Evolutionary conservation across 805 yeast genomes (phyloP), one percentile per base, ranked within the genome.

Genomic region (Candida mattraensis): DNA sequence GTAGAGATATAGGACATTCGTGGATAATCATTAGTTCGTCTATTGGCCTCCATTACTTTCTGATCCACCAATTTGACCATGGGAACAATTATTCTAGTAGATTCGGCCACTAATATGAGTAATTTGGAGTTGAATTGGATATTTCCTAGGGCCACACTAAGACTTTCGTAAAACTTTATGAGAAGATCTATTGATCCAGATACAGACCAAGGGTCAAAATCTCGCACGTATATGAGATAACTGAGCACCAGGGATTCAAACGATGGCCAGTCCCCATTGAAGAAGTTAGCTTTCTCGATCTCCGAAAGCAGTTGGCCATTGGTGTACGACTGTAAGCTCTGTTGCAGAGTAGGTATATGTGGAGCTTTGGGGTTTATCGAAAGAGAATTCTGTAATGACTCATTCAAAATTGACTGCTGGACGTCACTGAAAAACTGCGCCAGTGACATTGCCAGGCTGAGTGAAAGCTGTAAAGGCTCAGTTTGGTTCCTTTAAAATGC

Each of bases 131-230:
- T 64, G 41, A 43, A 52, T 8, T 44, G 54, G 33, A 60, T 63
- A 42, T 76, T 75, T 49, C 63, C 67, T 48, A 77, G 66, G 4
- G 80, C 74, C 7, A 69, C 54, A 2, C 79, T 61, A 20, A 76
- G 47, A 40, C 70, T 70, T 35, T 70, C 73, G 30, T 71, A 56
- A 41, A 62, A 76, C 11, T 56, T 53, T 6, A 77, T 64, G 42
- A 74, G 64, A 28, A 77, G 56, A 52, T 79, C 85, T 42, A 76
- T 76, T 1, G 81, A 74, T 23, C 68, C 69, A 4, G 76, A 49
- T 1, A 65, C 38, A 0, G 83, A 77, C 74, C 75, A 67, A 0
- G 84, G 80, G 45, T 78, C 71, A 30, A 79, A 44, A 47, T 76
- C 77, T 35, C 74, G 60, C 17, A 71, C 58, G 20, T 70, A 61